Percentiles rank a stretch among this genome's conserved stretches.
Conservation (phyloP, 371 early-diverging fungal genomes). For the Syncephalastrum racemosum region DNA sequence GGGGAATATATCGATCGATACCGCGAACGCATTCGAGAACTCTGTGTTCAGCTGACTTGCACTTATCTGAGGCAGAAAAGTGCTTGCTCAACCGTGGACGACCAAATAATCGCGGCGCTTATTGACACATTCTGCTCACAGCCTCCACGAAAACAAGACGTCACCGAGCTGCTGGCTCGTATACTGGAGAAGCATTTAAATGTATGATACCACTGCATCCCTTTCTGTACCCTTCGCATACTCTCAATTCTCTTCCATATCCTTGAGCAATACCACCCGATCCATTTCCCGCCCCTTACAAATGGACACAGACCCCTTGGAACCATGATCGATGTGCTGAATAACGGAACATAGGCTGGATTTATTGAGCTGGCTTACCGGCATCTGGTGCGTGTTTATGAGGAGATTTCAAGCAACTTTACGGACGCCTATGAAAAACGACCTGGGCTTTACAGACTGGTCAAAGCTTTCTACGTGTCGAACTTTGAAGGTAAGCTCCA, state of each 20-base stretch:
- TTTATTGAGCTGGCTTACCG: slow-evolving; percentile 8
- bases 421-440: slow-evolving; percentile 93
- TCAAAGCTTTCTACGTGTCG: slow-evolving; percentile 62
- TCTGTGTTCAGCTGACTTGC: too few species aligned
- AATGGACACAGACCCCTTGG: too few species aligned
- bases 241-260: too few species aligned
- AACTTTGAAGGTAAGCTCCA: not conserved
- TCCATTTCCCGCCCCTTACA: too few species aligned
- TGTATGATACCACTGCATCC: slow-evolving; percentile 10
- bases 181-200: slow-evolving; percentile 6
- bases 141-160: slow-evolving; percentile 13
- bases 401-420: slow-evolving; percentile 88
- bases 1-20: slow-evolving; percentile 90
- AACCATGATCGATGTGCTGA: too few species aligned
- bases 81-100: too few species aligned
- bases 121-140: not conserved
- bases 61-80: too few species aligned
- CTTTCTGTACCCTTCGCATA: not conserved
- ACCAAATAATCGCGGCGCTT: too few species aligned
- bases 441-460: slow-evolving; percentile 81
- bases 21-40: too few species aligned
- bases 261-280: too few species aligned
- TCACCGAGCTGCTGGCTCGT: slow-evolving; percentile 3
- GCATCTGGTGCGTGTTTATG: slow-evolving; percentile 10
- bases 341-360: too few species aligned